A percentile compares a stretch with the other conserved stretches of the same genome.
These are phyloP conservation scores for Apiospora malaysiana DNA, from an alignment of 2,329 filamentous ascomycete genomes.

Conservation along the genomic window DNA sequence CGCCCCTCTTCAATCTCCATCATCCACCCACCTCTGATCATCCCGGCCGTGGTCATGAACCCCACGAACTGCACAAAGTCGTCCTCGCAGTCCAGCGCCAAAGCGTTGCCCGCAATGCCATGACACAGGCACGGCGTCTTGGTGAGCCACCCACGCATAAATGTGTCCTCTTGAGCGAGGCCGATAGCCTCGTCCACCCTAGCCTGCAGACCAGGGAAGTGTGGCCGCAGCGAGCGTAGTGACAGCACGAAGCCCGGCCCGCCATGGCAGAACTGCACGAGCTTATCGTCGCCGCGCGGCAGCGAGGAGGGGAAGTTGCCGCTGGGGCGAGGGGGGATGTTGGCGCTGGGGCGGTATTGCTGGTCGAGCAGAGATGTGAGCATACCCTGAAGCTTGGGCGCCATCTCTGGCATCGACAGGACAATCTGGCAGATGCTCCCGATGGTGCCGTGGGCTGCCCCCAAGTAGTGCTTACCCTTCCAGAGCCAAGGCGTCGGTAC, in stretches of 20 bases:
- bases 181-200: slow-evolving; percentile 59
- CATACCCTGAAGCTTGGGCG: slow-evolving; percentile 57
- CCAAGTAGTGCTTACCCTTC: slow-evolving; percentile 67
- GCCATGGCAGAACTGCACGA: slow-evolving; percentile 73
- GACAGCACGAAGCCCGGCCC: slow-evolving; percentile 67
- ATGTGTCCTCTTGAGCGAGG: slow-evolving; percentile 58
- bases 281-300: slow-evolving; percentile 36
- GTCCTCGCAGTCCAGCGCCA: slow-evolving; percentile 40
- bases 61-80: slow-evolving; percentile 33
- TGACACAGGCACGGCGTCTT: slow-evolving; percentile 72
- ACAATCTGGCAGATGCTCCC: slow-evolving; percentile 75
- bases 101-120: slow-evolving; percentile 67
- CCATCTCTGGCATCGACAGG: slow-evolving; percentile 59
- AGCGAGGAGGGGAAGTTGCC: slow-evolving; percentile 69
- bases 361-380: slow-evolving; percentile 62
- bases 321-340: slow-evolving; percentile 66
- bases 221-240: slow-evolving; percentile 58
- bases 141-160: slow-evolving; percentile 63
- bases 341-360: slow-evolving; percentile 65
- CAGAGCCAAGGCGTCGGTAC: slow-evolving; percentile 63
- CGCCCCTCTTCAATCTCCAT: slow-evolving; percentile 22
- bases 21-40: slow-evolving; percentile 25
- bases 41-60: slow-evolving; percentile 31
- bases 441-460: slow-evolving; percentile 70
- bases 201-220: slow-evolving; percentile 60